A percentile compares a stretch with the other conserved stretches of the same genome.
phyloP scores from a whole-genome alignment of 2,329 filamentous ascomycete genomes.

The Pseudocercospora ulei region DNA sequence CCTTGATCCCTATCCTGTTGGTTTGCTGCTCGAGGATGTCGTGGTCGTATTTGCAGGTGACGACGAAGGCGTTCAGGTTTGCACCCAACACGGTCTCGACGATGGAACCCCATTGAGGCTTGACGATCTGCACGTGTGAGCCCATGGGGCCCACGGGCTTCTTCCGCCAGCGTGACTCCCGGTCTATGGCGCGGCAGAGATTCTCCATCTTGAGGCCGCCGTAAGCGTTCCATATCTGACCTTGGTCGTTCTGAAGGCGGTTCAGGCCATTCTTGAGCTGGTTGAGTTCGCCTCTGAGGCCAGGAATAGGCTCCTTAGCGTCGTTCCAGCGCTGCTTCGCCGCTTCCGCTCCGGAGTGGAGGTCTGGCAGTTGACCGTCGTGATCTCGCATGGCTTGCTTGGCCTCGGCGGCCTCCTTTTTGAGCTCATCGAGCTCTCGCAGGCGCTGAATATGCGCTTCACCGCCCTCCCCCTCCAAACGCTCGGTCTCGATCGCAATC shows the following conservation, averaged over 20 bases:
- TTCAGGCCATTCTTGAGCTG: conserved; percentile 37
- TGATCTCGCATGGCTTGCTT: conserved; percentile 38
- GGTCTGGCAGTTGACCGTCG: conserved; percentile 29
- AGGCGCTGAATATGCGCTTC: conserved; percentile 56
- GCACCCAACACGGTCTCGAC: conserved; percentile 68
- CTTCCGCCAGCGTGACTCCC: conserved; percentile 57
- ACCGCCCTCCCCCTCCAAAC: conserved; percentile 55
- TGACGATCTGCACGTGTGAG: conserved; percentile 61
- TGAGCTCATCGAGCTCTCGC: conserved; percentile 43
- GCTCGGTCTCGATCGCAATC: conserved; percentile 49
- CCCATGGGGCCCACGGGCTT: conserved; percentile 80
- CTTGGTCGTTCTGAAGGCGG: conserved; percentile 49
- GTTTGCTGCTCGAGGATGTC: conserved; percentile 50
- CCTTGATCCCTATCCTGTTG: conserved; percentile 47
- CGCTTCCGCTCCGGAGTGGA: conserved; percentile 34
- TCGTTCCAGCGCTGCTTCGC: conserved; percentile 33
- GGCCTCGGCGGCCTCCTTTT: conserved; percentile 43
- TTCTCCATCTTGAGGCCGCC: conserved; percentile 40
- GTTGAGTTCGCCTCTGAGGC: conserved; percentile 39
- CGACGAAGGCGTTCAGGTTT: conserved; percentile 66
- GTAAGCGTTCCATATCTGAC: conserved; percentile 56
- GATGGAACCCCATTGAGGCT: conserved; percentile 73
- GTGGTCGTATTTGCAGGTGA: conserved; percentile 67
- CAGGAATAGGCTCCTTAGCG: conserved; percentile 28
- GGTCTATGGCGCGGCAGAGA: conserved; percentile 58